A percentile compares a stretch with the other conserved stretches of the same genome.
These are phyloP conservation scores for Betula pendula DNA, from an alignment of 306 rosid genomes.

Conservation along the genomic window DNA sequence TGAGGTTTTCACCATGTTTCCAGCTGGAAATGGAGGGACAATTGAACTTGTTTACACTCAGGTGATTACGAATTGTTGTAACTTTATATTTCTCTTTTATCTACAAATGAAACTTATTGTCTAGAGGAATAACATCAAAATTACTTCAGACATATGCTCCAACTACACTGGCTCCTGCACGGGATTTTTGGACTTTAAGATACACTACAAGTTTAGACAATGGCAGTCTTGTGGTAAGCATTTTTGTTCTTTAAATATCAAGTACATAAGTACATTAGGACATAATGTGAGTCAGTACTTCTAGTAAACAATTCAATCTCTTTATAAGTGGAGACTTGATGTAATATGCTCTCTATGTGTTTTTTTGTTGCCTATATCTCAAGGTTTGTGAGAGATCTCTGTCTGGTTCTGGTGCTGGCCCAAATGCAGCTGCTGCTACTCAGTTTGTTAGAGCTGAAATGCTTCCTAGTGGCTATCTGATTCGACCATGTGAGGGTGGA, in stretches of 20 bases:
- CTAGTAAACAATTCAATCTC: no score
- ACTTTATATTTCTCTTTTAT: background rate
- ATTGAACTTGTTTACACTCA: slow-evolving; percentile 93
- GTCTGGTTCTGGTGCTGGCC: slow-evolving; percentile 91
- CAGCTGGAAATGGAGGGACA: slow-evolving; percentile 93
- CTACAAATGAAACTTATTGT: background rate
- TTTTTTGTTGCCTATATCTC: slow-evolving; percentile 7
- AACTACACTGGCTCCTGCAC: slow-evolving; percentile 92
- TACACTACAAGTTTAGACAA: slow-evolving; percentile 82
- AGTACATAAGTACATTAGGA: background rate
- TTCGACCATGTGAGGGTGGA: slow-evolving; percentile 98
- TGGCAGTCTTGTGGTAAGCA: slow-evolving; percentile 89
- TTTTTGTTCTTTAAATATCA: background rate
- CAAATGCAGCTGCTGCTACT: slow-evolving; percentile 70
- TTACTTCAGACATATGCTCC: slow-evolving; percentile 82
- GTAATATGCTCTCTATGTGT: background rate
- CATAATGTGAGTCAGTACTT: background rate
- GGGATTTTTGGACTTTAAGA: slow-evolving; percentile 98
- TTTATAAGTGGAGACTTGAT: no score
- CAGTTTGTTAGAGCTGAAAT: slow-evolving; percentile 84
- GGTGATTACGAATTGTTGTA: slow-evolving; percentile 39
- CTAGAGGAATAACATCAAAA: background rate
- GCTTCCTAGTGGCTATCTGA: slow-evolving; percentile 94
- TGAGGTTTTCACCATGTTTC: slow-evolving; percentile 88
- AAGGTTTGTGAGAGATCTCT: slow-evolving; percentile 97